Base-by-base conservation (phyloP, 805 yeast genomes). In the Candida incommunis region DNA sequence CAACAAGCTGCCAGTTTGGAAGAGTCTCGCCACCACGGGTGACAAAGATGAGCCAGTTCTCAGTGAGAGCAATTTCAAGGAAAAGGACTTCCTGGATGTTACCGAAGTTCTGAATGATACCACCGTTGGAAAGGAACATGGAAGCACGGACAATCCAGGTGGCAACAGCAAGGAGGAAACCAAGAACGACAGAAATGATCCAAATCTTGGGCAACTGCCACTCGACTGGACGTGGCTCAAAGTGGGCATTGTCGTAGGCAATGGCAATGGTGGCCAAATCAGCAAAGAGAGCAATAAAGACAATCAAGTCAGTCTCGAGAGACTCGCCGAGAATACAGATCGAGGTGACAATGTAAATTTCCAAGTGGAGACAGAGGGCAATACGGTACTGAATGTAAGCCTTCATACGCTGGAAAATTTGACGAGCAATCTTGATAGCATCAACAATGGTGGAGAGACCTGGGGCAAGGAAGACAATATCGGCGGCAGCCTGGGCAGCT, bases 331-430 rank as follows among this genome's bases (percentile, higher is more conserved):
- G 78, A 69, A 86, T 86, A 64, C 94, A 92, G 80, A 86, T 84
- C 85, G 95, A 85, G 65, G 88, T 74, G 73, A 94, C 95, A 60
- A 86, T 73, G 82, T 86, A 86, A 64, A 86, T 71, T 75, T 86
- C 96, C 77, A 86, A 80, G 72, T 86, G 96, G 69, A 86, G 74
- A 56, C 95, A 86, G 67, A 86, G 75, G 67, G 96, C 96, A 67
- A 86, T 86, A 78, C 96, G 87, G 88, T 87, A 87, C 62, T 86
- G 95, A 72, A 87, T 95, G 71, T 87, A 87, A 59, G 96, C 78
- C 79, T 87, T 86, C 96, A 87, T 87, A 76, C 96, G 82, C 88
- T 87, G 96, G 94, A 85, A 85, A 80, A 85, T 85, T 71, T 85
- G 94, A 72, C 95, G 77, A 53, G 95, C 84, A 61, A 95, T 86